Evolutionary conservation across 371 early-diverging fungal species (phyloP).

Genomic region (Mortierella sp.): DNA sequence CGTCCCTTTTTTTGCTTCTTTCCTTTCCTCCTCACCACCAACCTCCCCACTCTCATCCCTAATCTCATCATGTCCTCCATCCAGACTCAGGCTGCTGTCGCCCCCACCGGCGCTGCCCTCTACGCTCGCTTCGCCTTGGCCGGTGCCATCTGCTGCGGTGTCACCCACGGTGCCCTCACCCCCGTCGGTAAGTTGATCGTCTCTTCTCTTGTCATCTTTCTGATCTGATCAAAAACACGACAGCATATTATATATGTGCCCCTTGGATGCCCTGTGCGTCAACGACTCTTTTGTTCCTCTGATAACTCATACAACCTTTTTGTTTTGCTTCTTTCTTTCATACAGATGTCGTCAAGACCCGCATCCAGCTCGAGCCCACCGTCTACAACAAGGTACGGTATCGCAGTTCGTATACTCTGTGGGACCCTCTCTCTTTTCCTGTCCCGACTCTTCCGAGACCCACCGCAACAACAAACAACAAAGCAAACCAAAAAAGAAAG

Average conservation of each 20-base stretch:
- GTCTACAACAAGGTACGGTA: constrained; percentile 73
- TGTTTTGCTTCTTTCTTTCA: not conserved
- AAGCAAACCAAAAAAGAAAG: not conserved
- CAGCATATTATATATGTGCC: not conserved
- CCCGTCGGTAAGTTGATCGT: constrained; percentile 50
- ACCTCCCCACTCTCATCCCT: constrained; percentile 27
- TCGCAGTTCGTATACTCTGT: not conserved
- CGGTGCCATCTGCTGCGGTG: constrained; percentile 80
- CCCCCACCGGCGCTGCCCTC: constrained; percentile 74
- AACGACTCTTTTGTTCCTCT: not conserved
- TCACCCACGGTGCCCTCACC: constrained; percentile 82
- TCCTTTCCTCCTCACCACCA: constrained; percentile 15
- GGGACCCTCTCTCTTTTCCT: not conserved
- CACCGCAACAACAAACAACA: not conserved
- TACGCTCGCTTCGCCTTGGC: constrained; percentile 84
- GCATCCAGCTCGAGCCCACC: constrained; percentile 81
- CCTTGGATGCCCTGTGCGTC: constrained; percentile 11
- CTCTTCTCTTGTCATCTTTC: not conserved
- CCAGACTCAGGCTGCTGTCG: constrained; percentile 60
- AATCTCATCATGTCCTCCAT: constrained; percentile 51
- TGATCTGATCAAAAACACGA: constrained; percentile 22
- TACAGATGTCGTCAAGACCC: constrained; percentile 81
- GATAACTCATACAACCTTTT: not conserved
- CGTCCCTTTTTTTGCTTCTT: constrained; percentile 7
- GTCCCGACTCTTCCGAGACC: not conserved